Percentiles rank a stretch among this genome's conserved stretches.
Conservation (phyloP, 2,329 filamentous ascomycete genomes). For the Ophiocordyceps camponoti-saundersi region DNA sequence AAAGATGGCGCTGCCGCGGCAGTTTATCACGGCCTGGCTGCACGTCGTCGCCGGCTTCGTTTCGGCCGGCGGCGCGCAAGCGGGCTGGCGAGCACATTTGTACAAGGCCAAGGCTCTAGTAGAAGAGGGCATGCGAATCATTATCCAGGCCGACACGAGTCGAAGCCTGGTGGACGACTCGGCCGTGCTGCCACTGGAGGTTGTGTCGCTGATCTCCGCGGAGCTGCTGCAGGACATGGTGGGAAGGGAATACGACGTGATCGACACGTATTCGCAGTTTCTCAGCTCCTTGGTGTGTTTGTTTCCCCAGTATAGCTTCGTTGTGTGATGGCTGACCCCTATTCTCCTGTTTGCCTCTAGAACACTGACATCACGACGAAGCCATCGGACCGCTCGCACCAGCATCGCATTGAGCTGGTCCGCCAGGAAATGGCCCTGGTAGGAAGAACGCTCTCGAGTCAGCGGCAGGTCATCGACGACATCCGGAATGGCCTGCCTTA, state of each 20-base stretch:
- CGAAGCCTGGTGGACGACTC: conserved; percentile 16
- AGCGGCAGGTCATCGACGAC: conserved; percentile 12
- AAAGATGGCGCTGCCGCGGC: conserved; percentile 16
- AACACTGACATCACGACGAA: conserved; percentile 21
- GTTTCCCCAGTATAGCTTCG: too few relatives aligned
- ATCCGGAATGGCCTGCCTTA: conserved; percentile 8
- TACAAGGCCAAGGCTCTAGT: conserved; percentile 13
- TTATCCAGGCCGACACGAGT: conserved; percentile 16
- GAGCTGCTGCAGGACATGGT: conserved; percentile 21
- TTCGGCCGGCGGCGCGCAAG: conserved; percentile 5
- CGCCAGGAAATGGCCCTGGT: conserved; percentile 23
- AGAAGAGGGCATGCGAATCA: conserved; percentile 16
- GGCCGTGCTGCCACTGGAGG: conserved; percentile 23
- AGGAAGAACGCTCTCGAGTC: conserved; percentile 15
- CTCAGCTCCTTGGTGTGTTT: conserved; percentile 20
- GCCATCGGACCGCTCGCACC: conserved; percentile 21
- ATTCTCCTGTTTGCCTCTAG: background rate
- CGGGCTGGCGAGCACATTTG: conserved; percentile 13
- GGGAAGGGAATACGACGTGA: conserved; percentile 19
- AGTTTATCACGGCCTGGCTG: conserved; percentile 23
- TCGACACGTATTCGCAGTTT: conserved; percentile 23
- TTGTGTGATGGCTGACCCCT: background rate
- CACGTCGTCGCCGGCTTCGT: conserved; percentile 21
- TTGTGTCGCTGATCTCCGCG: conserved; percentile 21
- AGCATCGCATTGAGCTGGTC: conserved; percentile 21